Evolutionary conservation across 495 filamentous ascomycete genomes (phyloP).

Genomic region (Aspergillus indologenus): DNA sequence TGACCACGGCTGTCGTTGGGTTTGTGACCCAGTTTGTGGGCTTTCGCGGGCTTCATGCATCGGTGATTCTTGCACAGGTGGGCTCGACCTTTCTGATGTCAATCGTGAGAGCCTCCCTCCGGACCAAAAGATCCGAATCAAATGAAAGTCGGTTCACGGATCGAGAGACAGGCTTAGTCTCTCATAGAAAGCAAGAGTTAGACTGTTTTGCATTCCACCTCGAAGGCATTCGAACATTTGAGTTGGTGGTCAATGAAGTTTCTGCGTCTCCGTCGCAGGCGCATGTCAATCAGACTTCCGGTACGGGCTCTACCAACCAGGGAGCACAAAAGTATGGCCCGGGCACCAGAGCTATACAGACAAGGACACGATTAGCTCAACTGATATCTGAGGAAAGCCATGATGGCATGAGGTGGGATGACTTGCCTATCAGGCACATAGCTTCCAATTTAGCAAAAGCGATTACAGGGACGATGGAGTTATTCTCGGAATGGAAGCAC

Average conservation of each 20-base stretch:
- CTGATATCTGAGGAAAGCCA: conserved; percentile 22
- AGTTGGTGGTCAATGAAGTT: conserved; percentile 8
- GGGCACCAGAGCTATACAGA: conserved; percentile 23
- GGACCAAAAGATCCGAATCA: conserved; percentile 38
- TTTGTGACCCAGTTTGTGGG: conserved; percentile 52
- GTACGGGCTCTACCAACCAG: conserved; percentile 7
- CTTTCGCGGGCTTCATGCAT: conserved; percentile 46
- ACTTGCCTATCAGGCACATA: conserved; percentile 29
- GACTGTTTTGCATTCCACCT: conserved; percentile 46
- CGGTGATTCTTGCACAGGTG: conserved; percentile 45
- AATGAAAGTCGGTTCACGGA: conserved; percentile 28
- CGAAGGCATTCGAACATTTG: conserved; percentile 27
- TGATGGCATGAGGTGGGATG: conserved; percentile 28
- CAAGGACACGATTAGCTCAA: conserved; percentile 27
- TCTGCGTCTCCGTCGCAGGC: conserved; percentile 9
- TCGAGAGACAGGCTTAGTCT: conserved; percentile 22
- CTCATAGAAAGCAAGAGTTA: conserved; percentile 39
- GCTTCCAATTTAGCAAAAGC: conserved; percentile 27
- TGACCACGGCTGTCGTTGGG: conserved; percentile 38
- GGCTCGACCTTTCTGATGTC: conserved; percentile 48
- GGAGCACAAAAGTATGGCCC: not conserved
- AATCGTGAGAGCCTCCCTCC: conserved; percentile 42
- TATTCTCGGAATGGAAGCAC: conserved; percentile 30
- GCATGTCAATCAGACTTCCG: conserved; percentile 8
- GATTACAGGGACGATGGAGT: conserved; percentile 35